phyloP scores from a whole-genome alignment of 2,329 filamentous ascomycete species.

The Aspergillus fijiensis region DNA sequence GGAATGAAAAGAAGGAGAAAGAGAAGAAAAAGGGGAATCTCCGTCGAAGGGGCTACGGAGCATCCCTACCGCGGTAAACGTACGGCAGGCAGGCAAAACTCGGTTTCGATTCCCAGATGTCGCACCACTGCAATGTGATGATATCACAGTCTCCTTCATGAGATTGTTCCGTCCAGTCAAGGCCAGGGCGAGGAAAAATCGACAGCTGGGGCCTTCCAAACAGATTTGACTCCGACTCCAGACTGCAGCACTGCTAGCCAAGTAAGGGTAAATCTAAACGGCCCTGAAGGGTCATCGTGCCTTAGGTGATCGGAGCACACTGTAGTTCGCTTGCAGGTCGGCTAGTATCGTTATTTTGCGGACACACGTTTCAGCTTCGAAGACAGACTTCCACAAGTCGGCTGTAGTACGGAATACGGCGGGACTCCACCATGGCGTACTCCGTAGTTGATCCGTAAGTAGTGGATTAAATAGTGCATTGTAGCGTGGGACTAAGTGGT shows the following conservation, averaged over 20 bases:
- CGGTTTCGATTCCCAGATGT: slow-evolving; percentile 1
- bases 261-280: not conserved
- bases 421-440: not conserved
- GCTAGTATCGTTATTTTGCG: not conserved
- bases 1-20: slow-evolving; percentile 3
- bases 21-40: not conserved
- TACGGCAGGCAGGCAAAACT: not conserved
- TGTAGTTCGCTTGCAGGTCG: slow-evolving; percentile 13
- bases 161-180: not conserved
- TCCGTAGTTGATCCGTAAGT: not conserved
- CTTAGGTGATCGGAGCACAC: not conserved
- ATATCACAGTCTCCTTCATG: not conserved
- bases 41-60: not conserved
- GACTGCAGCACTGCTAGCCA: not conserved
- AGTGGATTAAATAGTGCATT: not conserved
- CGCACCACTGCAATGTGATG: not conserved
- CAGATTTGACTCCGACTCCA: not conserved
- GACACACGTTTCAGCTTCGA: not conserved
- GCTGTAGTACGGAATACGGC: not conserved
- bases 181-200: not conserved
- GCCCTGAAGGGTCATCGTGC: not conserved
- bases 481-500: not conserved
- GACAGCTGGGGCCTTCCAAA: not conserved
- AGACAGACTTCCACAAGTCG: not conserved
- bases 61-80: not conserved